phyloP scores from a whole-genome alignment of 768 basidiomycete genomes.

The Lactarius evosmus region DNA sequence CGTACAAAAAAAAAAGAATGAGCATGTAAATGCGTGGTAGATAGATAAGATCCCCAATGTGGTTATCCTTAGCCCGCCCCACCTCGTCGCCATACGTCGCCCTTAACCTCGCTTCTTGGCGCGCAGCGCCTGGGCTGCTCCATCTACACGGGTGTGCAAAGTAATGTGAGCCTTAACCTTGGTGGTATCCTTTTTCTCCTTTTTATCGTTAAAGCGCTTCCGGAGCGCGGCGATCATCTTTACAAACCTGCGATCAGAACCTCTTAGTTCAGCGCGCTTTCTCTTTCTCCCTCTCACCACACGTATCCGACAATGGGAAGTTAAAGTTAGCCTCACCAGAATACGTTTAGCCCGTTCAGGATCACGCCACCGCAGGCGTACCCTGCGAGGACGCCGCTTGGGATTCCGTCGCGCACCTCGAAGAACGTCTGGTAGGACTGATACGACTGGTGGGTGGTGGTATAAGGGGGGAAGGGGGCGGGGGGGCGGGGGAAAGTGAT shows the following conservation, averaged over 20 bases:
- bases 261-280: neutral
- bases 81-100: neutral
- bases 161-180: constrained; percentile 23
- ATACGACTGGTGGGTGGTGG: constrained; percentile 46
- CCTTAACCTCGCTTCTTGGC: neutral
- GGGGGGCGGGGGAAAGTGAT: neutral
- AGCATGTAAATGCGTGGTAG: too few species aligned
- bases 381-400: constrained; percentile 44
- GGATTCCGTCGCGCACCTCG: constrained; percentile 51
- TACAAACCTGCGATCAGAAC: constrained; percentile 51
- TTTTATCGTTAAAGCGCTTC: constrained; percentile 49
- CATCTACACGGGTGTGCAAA: neutral
- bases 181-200: constrained; percentile 20
- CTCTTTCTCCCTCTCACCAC: neutral
- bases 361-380: constrained; percentile 59
- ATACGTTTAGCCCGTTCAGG: constrained; percentile 71
- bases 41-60: too few species aligned
- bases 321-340: constrained; percentile 51
- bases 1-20: too few species aligned
- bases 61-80: neutral
- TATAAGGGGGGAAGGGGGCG: constrained; percentile 4
- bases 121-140: neutral
- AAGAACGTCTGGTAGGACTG: constrained; percentile 62
- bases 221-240: constrained; percentile 68
- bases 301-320: neutral